Evolutionary conservation across 1,139 yeast species (phyloP), one percentile per base, ranked within the genome.

Genomic region (Blastobotrys apis): DNA sequence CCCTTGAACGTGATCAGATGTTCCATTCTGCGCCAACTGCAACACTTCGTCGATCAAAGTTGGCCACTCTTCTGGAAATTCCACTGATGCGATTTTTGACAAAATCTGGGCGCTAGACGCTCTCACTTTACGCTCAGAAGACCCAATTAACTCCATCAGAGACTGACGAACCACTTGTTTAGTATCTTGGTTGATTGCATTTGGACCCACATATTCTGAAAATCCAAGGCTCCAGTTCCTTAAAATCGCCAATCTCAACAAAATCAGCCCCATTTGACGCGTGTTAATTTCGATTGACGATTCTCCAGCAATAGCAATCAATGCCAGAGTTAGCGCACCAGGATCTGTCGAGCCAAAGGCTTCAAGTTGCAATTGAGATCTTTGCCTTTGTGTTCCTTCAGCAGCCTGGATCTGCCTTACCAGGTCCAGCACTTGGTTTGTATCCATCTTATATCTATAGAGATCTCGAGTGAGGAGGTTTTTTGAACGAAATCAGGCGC

Each of bases 51-150:
- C 65, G 47, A 90, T 61, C 38, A 92, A 68, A 25, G 72, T 74
- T 0, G 97, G 95, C 97, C 97, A 92, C 59, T 87, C 95, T 57
- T 92, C 97, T 0, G 98, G 98, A 59, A 78, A 90, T 58, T 92
- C 98, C 1, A 82, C 84, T 1, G 86, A 84, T 0, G 95, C 90
- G 20, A 92, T 84, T 56, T 84, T 94, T 1, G 85, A 84, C 21
- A 87, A 76, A 12, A 86, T 81, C 53, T 86, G 81, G 0, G 92
- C 80, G 2, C 84, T 77, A 40, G 85, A 76, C 31, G 74, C 74
- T 48, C 88, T 70, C 15, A 88, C 67, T 56, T 83, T 84, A n/a
- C 83, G 70, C 49, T 75, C 74, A 0, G 70, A 59, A 6, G 73
- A 60, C 1, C 77, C 66, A n/a, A 83, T 73, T 33, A 85, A 61